Base-by-base conservation (phyloP, 2,329 filamentous ascomycete genomes). In the Scedosporium apiospermum region DNA sequence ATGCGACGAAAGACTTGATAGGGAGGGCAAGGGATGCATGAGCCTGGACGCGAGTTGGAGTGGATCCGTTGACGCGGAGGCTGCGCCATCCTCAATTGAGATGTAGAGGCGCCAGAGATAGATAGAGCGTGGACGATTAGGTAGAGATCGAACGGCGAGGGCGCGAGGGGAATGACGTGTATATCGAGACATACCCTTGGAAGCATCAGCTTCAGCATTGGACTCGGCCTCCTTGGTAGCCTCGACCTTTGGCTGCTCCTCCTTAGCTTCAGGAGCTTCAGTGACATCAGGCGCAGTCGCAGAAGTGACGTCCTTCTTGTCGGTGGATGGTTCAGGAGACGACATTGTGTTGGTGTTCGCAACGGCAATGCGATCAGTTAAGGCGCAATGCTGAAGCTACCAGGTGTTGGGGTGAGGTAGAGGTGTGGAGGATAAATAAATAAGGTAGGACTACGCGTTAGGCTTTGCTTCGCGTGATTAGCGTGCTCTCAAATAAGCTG, bases 261-360 rank as follows among this genome's bases (percentile, higher is more conserved):
- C 65, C 64, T 68, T 60, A 62, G 66, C 44, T 65, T 66, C 41
- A 69, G 69, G 61, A 68, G 69, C 64, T 68, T 66, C 63, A 68
- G 69, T 27, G 67, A 57, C 49, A 26, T 60, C 58, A 21, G 62
- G 38, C 61, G 65, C 57, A 42, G 61, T 55, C 46, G 63, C 59
- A 30, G 62, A 51, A 59, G 63, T 44, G 26, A 60, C 58, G 42
- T 65, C 63, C 57, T 64, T 61, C 55, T 66, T 58, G 63, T 64
- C 64, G 57, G 63, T 60, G 51, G 61, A 62, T 63, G 64, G 63
- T 12, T 63, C 63, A 55, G 62, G 30, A 49, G 62, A 64, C n/a
- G 64, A 41, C 64, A 65, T 65, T 58, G 55, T 63, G 49, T 55
- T 18, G 21, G 21, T 41, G 3, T 38, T 34, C n/a, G 60, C 60